A percentile compares a stretch with the other conserved stretches of the same genome.
Evolutionary conservation across 495 filamentous ascomycete genomes (phyloP).

Genomic region (Lasiosphaeria hispida): DNA sequence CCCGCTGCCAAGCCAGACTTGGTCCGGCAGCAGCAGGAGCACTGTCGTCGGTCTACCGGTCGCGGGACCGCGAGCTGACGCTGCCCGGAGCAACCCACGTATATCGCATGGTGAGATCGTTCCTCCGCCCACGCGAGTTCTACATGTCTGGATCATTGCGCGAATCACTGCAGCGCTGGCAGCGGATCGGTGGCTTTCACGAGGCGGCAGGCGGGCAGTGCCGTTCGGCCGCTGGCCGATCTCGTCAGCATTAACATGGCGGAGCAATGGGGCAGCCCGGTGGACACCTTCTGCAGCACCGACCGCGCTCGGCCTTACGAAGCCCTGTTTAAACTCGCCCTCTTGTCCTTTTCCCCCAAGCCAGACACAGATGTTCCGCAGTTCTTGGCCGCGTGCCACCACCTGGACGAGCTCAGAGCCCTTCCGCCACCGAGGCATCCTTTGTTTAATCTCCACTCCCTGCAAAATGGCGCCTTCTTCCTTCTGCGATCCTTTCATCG

Average conservation of each 20-base stretch:
- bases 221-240: not conserved
- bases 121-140: no score
- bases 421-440: not conserved
- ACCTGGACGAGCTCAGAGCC: not conserved
- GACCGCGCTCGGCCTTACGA: not conserved
- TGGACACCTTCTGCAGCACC: not conserved
- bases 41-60: no score
- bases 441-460: no score
- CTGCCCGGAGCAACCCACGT: no score
- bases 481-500: no score
- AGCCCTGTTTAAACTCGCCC: conserved; percentile 6
- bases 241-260: not conserved
- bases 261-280: conserved; percentile 3
- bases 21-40: not conserved
- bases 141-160: no score
- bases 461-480: no score
- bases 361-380: not conserved
- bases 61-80: no score
- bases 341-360: not conserved
- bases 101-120: no score
- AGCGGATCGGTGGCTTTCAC: no score
- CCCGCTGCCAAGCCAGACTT: not conserved
- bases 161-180: no score
- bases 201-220: not conserved
- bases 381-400: not conserved